Conservation (phyloP, 2,329 filamentous ascomycete species). For the Phyllosticta citrichinensis region DNA sequence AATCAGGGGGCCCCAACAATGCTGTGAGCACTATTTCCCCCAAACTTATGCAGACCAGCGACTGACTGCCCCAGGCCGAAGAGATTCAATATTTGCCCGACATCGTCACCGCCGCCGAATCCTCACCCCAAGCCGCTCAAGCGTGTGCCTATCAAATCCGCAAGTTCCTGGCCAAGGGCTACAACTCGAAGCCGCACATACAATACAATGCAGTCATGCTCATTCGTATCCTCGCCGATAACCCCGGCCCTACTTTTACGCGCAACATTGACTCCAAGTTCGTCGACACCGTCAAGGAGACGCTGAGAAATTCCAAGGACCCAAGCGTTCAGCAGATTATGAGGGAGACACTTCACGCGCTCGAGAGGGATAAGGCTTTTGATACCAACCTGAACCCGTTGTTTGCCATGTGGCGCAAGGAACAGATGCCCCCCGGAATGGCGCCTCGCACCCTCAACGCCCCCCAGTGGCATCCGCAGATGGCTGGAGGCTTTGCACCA, state of each 20-base stretch:
- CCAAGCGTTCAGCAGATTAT: slow-evolving; percentile 73
- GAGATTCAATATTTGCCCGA: slow-evolving; percentile 87
- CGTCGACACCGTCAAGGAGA: slow-evolving; percentile 60
- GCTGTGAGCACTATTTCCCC: slow-evolving; percentile 18
- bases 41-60: neutral
- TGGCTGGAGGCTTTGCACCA: neutral
- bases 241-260: slow-evolving; percentile 86
- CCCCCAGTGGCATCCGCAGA: slow-evolving; percentile 26
- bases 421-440: slow-evolving; percentile 10
- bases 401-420: slow-evolving; percentile 74
- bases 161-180: slow-evolving; percentile 68
- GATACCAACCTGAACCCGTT: slow-evolving; percentile 66
- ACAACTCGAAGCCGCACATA: slow-evolving; percentile 53
- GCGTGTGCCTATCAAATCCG: slow-evolving; percentile 73
- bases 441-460: slow-evolving; percentile 33
- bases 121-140: slow-evolving; percentile 73
- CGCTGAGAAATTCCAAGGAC: slow-evolving; percentile 63
- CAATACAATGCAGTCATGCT: slow-evolving; percentile 98
- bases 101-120: slow-evolving; percentile 92
- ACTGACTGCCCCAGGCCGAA: slow-evolving; percentile 51
- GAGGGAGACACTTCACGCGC: slow-evolving; percentile 72
- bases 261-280: slow-evolving; percentile 82
- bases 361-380: slow-evolving; percentile 60
- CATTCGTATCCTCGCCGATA: slow-evolving; percentile 80
- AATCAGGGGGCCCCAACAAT: slow-evolving; percentile 52